Conservation (phyloP, 2,329 filamentous ascomycete genomes). For the Botryotinia globosa region DNA sequence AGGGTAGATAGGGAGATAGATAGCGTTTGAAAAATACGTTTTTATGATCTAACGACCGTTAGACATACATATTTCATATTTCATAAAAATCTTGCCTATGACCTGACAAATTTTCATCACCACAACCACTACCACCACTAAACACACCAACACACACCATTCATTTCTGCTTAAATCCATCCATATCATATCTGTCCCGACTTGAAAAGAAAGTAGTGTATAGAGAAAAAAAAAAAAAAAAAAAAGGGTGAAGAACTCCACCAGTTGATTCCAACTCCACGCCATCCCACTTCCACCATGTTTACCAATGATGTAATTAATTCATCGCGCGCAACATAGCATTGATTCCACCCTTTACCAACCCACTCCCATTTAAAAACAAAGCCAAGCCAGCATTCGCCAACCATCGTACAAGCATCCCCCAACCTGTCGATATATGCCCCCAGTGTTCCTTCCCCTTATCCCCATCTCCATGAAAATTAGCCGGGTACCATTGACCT, state of each 20-base stretch:
- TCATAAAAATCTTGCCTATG: not conserved
- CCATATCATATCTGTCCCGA: slow-evolving; percentile 6
- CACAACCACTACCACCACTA: not conserved
- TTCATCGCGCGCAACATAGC: slow-evolving; percentile 3
- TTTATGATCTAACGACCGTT: not conserved
- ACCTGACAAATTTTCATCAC: slow-evolving; percentile 1
- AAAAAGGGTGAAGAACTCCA: not conserved
- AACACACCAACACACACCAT: not conserved
- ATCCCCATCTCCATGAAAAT: slow-evolving; percentile 15
- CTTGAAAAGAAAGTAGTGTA: not conserved
- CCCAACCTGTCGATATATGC: slow-evolving; percentile 13
- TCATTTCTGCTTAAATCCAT: slow-evolving; percentile 11
- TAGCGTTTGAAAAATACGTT: not conserved
- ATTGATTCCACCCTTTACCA: slow-evolving; percentile 11
- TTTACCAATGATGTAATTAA: slow-evolving; percentile 4
- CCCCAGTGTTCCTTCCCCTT: slow-evolving; percentile 4
- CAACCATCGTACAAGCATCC: slow-evolving; percentile 18
- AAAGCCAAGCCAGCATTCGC: slow-evolving; percentile 16
- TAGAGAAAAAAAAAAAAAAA: no score
- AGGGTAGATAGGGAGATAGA: not conserved
- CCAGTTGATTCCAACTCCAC: slow-evolving; percentile 1
- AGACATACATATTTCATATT: not conserved
- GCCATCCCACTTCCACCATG: slow-evolving; percentile 3
- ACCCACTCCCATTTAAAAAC: slow-evolving; percentile 9
- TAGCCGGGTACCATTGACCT: not conserved